These are phyloP conservation scores for Clonostachys chloroleuca DNA, from an alignment of 2,329 filamentous ascomycete species.

Conservation along the genomic window DNA sequence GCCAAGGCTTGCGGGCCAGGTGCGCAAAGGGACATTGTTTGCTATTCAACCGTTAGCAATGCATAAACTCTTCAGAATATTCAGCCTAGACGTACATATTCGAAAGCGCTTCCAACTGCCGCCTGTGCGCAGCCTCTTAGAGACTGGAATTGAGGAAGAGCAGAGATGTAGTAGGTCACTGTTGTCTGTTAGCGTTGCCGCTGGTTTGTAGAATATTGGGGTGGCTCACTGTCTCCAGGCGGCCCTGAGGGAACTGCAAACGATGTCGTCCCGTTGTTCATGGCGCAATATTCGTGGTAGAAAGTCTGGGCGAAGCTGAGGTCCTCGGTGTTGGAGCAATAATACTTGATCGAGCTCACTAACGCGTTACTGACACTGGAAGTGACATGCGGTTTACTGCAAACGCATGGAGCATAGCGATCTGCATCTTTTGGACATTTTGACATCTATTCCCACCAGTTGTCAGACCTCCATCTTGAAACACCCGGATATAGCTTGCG, in stretches of 20 bases:
- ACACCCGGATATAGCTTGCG: background rate
- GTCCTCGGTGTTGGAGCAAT: constrained; percentile 39
- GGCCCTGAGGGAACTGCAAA: constrained; percentile 41
- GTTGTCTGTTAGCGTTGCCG: background rate
- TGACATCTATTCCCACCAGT: background rate
- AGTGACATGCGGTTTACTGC: constrained; percentile 44
- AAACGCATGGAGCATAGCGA: constrained; percentile 45
- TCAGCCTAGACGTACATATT: constrained; percentile 22
- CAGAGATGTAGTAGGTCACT: constrained; percentile 53
- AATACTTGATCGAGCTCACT: constrained; percentile 32
- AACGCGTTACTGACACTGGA: constrained; percentile 33
- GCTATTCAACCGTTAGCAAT: constrained; percentile 8
- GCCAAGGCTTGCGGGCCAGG: constrained; percentile 41
- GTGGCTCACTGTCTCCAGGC: constrained; percentile 43
- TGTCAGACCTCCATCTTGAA: background rate
- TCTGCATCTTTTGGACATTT: constrained; percentile 31
- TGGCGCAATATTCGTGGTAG: constrained; percentile 46
- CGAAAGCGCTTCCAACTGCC: constrained; percentile 35
- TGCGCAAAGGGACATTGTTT: constrained; percentile 33
- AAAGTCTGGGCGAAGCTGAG: constrained; percentile 43
- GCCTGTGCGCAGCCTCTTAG: constrained; percentile 38
- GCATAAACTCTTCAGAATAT: background rate
- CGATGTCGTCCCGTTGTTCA: constrained; percentile 41
- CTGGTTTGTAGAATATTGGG: no score
- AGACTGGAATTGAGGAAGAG: constrained; percentile 36